These are phyloP conservation scores for Capsicum chinense DNA, from an alignment of 257 asterid genomes.

Conservation along the genomic window DNA sequence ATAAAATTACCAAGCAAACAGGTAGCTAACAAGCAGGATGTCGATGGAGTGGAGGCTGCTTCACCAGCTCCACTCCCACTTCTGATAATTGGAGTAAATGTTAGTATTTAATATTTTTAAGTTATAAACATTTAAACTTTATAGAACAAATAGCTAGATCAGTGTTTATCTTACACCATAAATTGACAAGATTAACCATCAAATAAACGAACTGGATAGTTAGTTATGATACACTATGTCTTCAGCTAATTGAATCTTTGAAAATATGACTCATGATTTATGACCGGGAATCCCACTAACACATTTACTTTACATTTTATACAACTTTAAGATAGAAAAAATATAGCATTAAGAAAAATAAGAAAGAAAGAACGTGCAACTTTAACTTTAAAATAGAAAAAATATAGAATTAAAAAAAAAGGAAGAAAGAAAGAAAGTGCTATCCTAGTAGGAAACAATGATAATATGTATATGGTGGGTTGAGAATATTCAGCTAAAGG, in stretches of 20 bases:
- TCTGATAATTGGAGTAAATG: too few species aligned
- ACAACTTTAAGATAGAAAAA: not conserved
- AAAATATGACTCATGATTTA: not conserved
- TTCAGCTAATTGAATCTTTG: not conserved
- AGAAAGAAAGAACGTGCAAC: not conserved
- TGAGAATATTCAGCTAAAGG: not conserved
- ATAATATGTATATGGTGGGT: not conserved
- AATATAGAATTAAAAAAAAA: not conserved
- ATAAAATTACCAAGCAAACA: too few species aligned
- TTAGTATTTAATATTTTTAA: too few species aligned
- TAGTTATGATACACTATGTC: not conserved
- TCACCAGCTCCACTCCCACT: too few species aligned
- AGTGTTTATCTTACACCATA: not conserved
- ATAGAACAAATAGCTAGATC: not conserved
- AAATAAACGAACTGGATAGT: not conserved
- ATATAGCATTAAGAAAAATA: not conserved
- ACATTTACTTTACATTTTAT: not conserved
- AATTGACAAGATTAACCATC: not conserved
- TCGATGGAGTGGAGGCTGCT: too few species aligned
- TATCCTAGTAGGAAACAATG: slow-evolving; percentile 17
- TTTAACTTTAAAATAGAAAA: not conserved
- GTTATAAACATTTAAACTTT: not conserved
- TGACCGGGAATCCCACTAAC: not conserved
- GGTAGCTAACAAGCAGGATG: too few species aligned
- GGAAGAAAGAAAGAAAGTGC: not conserved